Evolutionary conservation across 2,329 filamentous ascomycete genomes (phyloP).

Genomic region (Peltaster fructicola): DNA sequence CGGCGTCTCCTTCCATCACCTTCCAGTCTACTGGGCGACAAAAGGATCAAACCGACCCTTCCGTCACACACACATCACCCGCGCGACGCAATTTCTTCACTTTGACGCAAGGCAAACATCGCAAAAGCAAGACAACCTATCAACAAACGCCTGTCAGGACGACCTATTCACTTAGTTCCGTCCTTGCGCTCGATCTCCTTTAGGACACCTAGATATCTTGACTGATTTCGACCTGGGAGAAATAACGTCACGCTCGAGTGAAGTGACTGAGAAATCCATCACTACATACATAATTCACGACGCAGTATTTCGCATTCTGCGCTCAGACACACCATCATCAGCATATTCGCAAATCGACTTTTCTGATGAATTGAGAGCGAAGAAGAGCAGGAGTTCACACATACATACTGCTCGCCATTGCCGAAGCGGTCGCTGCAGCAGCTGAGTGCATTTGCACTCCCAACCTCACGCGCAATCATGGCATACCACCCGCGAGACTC

Average conservation of each 20-base stretch:
- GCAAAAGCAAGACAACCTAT: no score
- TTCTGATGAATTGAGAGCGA: no score
- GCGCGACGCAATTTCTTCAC: no score
- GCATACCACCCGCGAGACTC: conserved; percentile 31
- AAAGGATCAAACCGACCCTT: no score
- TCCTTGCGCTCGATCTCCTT: conserved; percentile 5
- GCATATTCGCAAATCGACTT: no score
- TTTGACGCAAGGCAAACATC: no score
- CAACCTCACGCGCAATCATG: conserved; percentile 24
- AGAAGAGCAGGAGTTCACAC: no score
- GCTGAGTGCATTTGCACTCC: conserved; percentile 1
- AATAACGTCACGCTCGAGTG: conserved; percentile 3
- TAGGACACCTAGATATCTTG: conserved; percentile 2
- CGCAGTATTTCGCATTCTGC: conserved; percentile 26
- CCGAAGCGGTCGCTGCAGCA: neutral
- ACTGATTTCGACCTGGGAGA: conserved; percentile 3
- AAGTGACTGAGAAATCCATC: conserved; percentile 2
- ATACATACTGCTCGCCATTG: neutral
- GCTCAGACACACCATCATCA: conserved; percentile 12
- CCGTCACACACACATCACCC: no score
- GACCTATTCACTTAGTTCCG: conserved; percentile 21
- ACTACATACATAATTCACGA: conserved; percentile 4
- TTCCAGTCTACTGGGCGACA: no score
- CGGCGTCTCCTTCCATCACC: no score
- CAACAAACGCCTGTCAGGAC: conserved; percentile 6